Base-by-base conservation (phyloP, 2,329 filamentous ascomycete genomes). In the Colletotrichum trifolii region DNA sequence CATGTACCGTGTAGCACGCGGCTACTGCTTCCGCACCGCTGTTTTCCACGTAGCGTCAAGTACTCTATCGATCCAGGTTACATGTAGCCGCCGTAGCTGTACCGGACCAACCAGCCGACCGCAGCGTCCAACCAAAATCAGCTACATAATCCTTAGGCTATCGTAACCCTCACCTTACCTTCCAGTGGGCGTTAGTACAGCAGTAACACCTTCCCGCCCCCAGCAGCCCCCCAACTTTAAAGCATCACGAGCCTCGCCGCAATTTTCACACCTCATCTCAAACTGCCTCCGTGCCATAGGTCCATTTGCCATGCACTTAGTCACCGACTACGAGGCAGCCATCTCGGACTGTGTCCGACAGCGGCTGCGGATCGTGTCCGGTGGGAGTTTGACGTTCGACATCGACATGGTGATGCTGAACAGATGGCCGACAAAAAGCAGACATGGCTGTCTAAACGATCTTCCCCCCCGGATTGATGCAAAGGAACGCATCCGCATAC, bases 91-190 rank as follows among this genome's bases (percentile, higher is more conserved):
- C 25, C 4, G 25, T 25, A 25, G 25, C 25, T 25, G 25, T 25
- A 25, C 25, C 3, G 25, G 25, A 25, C 48, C 48, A 43, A 52
- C 60, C 42, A 53, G 25, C 36, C 54, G 42, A 54, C 55, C 57
- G 50, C 58, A 54, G 62, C 57, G 55, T 56, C 62, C 62, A 61
- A 61, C 62, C 57, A 61, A 39, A 55, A 49, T 43, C 58, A 45
- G 50, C 62, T 61, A 56, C 57, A 65, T 65, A 65, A 61, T 65
- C 39, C 62, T 65, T 65, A 65, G 62, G 50, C 62, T 48, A 65
- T 56, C 40, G 57, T 61, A 65, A 65, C 40, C 40, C 35, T 65
- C 60, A 48, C 33, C 39, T 55, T 54, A 4, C 38, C 38, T 13
- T 48, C 48, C 36, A 49, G 55, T 60, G 61, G 43, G 25, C 3